Percentiles rank a stretch among this genome's conserved stretches.
phyloP scores from a whole-genome alignment of 2,329 filamentous ascomycete species.

The Dactylellina cionopaga region DNA sequence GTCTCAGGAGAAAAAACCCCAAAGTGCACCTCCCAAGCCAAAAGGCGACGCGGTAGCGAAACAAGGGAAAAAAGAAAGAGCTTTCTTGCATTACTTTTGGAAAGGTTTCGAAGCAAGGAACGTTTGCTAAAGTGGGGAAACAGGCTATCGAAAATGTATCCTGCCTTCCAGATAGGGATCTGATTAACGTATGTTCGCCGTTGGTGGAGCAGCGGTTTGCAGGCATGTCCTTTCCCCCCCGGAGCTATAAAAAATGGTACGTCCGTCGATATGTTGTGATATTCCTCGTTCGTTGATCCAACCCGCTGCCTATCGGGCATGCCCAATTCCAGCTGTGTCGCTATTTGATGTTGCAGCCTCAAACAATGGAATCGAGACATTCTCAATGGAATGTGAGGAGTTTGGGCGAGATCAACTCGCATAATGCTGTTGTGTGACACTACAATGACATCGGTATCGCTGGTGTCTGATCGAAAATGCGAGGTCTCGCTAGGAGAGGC shows the following conservation, averaged over 20 bases:
- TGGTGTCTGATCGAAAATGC: conserved; percentile 16
- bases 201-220: not conserved
- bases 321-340: conserved; percentile 9
- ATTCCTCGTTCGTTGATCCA: conserved; percentile 22
- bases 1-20: conserved; percentile 27
- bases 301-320: conserved; percentile 28
- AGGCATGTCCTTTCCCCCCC: conserved; percentile 34
- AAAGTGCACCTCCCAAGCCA: not conserved
- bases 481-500: not conserved
- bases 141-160: conserved; percentile 12
- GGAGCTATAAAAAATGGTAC: conserved; percentile 24
- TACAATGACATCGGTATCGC: not conserved
- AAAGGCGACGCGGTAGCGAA: not conserved
- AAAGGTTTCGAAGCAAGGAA: conserved; percentile 44
- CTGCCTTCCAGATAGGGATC: conserved; percentile 37
- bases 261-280: conserved; percentile 7
- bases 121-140: conserved; percentile 23
- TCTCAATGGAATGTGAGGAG: conserved; percentile 39
- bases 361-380: conserved; percentile 39
- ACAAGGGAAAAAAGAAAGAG: conserved; percentile 4
- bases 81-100: conserved; percentile 14
- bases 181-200: conserved; percentile 24
- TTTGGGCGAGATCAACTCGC: conserved; percentile 21
- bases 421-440: conserved; percentile 17
- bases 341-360: conserved; percentile 30